Evolutionary conservation across 169 alveolate species (phyloP).

Genomic region (Cytauxzoon felis): DNA sequence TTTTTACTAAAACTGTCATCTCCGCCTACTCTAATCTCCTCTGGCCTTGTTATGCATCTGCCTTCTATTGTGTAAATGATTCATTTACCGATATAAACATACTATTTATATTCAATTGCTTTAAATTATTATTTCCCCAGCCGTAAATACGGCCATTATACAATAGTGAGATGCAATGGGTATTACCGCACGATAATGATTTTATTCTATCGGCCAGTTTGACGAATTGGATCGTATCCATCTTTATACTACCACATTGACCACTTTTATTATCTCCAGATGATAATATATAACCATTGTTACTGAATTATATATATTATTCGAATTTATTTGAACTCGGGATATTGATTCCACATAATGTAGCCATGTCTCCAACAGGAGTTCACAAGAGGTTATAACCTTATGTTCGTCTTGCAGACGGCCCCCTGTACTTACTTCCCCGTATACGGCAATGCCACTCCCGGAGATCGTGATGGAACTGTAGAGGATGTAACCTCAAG

Average conservation of each 20-base stretch:
- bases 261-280: conserved; percentile 41
- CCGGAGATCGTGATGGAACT: too few relatives aligned
- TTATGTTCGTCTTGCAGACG: too few relatives aligned
- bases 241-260: conserved; percentile 35
- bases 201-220: not conserved
- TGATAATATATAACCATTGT: conserved; percentile 16
- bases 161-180: conserved; percentile 46
- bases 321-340: too few relatives aligned
- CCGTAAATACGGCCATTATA: conserved; percentile 3
- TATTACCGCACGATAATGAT: conserved; percentile 24
- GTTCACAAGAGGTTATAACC: too few relatives aligned
- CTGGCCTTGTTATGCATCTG: conserved; percentile 2
- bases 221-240: conserved; percentile 7
- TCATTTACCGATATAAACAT: not conserved
- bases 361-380: too few relatives aligned
- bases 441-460: too few relatives aligned
- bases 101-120: conserved; percentile 24
- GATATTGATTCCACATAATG: too few relatives aligned
- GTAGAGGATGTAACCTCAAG: too few relatives aligned
- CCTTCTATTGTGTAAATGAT: not conserved
- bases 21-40: not conserved
- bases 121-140: conserved; percentile 46
- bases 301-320: too few relatives aligned
- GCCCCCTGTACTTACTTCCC: too few relatives aligned
- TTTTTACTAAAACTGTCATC: not conserved